Percentiles rank a stretch among this genome's conserved stretches.
These are phyloP conservation scores for Drechslerella stenobrocha DNA, from an alignment of 2,329 filamentous ascomycete genomes.

Conservation along the genomic window DNA sequence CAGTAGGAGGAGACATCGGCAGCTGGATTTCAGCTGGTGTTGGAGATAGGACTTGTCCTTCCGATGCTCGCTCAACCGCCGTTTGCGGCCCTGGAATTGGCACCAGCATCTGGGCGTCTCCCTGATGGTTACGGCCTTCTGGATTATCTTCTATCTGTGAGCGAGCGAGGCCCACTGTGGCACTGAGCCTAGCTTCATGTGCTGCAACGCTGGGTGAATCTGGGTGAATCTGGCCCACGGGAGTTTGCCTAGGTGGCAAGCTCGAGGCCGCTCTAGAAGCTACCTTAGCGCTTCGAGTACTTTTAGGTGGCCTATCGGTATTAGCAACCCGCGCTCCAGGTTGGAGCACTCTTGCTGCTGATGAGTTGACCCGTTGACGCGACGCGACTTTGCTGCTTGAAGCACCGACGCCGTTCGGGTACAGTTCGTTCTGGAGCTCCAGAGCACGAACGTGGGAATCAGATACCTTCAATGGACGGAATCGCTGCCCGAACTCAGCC, in stretches of 20 bases:
- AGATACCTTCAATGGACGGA: constrained; percentile 16
- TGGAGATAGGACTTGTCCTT: not conserved
- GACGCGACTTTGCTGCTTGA: not conserved
- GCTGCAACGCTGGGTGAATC: too few relatives aligned
- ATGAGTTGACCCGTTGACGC: not conserved
- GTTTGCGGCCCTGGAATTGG: not conserved
- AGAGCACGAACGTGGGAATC: constrained; percentile 23
- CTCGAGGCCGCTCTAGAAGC: not conserved
- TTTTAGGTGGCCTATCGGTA: too few relatives aligned
- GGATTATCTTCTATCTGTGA: not conserved
- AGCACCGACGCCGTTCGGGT: not conserved
- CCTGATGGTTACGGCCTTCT: not conserved
- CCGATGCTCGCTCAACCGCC: not conserved
- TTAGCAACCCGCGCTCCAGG: not conserved
- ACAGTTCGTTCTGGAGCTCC: constrained; percentile 17
- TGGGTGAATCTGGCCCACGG: not conserved
- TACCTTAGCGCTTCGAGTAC: not conserved
- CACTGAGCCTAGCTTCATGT: not conserved
- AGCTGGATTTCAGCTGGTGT: not conserved
- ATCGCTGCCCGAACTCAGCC: constrained; percentile 10
- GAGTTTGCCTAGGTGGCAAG: constrained; percentile 5
- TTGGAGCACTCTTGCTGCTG: not conserved
- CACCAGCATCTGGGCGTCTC: not conserved
- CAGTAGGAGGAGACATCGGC: not conserved
- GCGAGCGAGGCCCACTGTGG: not conserved